phyloP scores from a whole-genome alignment of 2,329 filamentous ascomycete species.

The Atkinsonella hypoxylon region DNA sequence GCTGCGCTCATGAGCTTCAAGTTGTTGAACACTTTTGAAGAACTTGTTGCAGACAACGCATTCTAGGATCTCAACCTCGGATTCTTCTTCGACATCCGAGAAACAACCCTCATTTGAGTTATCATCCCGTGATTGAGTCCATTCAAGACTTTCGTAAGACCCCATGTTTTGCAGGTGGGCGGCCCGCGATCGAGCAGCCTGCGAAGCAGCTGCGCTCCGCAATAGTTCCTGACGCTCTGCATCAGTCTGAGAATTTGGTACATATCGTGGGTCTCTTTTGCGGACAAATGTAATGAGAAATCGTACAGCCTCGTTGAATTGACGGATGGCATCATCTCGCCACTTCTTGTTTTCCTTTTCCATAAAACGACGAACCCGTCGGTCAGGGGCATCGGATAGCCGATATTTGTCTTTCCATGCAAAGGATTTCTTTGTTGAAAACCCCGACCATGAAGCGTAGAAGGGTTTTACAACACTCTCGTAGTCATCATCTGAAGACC shows the following conservation, averaged over 20 bases:
- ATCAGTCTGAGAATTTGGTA: conserved; percentile 64
- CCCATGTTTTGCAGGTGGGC: conserved; percentile 66
- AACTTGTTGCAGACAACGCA: conserved; percentile 68
- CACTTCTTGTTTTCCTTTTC: conserved; percentile 88
- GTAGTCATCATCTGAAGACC: conserved; percentile 60
- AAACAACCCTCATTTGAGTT: conserved; percentile 47
- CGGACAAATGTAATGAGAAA: conserved; percentile 79
- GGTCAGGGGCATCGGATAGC: conserved; percentile 76
- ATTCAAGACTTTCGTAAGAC: conserved; percentile 56
- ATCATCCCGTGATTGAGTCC: conserved; percentile 52
- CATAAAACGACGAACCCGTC: conserved; percentile 70
- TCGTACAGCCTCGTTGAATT: conserved; percentile 87
- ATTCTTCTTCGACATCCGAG: conserved; percentile 43
- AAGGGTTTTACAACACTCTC: conserved; percentile 69
- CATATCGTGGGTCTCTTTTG: conserved; percentile 81
- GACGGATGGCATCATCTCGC: conserved; percentile 68
- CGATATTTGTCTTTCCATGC: conserved; percentile 82
- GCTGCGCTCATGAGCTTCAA: conserved; percentile 84
- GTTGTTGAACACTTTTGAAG: conserved; percentile 89
- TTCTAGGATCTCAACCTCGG: conserved; percentile 49
- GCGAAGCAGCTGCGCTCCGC: conserved; percentile 67
- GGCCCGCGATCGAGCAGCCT: conserved; percentile 72
- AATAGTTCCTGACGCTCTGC: conserved; percentile 68
- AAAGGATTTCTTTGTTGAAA: conserved; percentile 76
- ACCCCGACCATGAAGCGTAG: conserved; percentile 69